Evolutionary conservation across 75 land plant genomes (phyloP).

Genomic region (Larix kaempferi): DNA sequence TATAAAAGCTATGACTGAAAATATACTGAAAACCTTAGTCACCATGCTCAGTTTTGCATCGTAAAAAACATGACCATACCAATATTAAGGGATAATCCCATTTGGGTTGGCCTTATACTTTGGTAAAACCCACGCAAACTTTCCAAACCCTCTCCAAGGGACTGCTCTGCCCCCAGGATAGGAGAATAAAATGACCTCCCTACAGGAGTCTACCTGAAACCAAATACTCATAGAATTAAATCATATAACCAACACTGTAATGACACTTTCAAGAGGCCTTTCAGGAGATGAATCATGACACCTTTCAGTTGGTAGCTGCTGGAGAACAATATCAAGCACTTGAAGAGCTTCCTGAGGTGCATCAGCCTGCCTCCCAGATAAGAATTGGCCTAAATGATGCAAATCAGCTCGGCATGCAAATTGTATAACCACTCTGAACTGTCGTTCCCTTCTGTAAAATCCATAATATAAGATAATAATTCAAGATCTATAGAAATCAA

Average conservation of each 20-base stretch:
- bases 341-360: constrained; percentile 79
- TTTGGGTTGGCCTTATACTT: constrained; percentile 85
- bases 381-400: constrained; percentile 53
- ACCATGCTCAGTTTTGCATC: no score
- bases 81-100: constrained; percentile 94
- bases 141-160: constrained; percentile 71
- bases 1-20: no score
- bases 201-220: constrained; percentile 49
- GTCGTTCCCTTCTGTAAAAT: no score
- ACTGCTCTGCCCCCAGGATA: constrained; percentile 23
- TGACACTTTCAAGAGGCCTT: background rate
- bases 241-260: background rate
- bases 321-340: no score
- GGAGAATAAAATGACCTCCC: constrained; percentile 75
- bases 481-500: no score
- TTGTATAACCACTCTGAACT: constrained; percentile 59
- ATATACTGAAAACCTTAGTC: no score
- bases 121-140: constrained; percentile 86
- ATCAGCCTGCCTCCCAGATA: constrained; percentile 48
- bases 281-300: background rate
- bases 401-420: constrained; percentile 56
- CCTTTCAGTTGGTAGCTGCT: no score
- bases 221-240: background rate
- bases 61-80: no score
- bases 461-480: background rate